Evolutionary conservation across 805 yeast species (phyloP), one percentile per base, ranked within the genome.

Genomic region (Candida cerambycidarum): DNA sequence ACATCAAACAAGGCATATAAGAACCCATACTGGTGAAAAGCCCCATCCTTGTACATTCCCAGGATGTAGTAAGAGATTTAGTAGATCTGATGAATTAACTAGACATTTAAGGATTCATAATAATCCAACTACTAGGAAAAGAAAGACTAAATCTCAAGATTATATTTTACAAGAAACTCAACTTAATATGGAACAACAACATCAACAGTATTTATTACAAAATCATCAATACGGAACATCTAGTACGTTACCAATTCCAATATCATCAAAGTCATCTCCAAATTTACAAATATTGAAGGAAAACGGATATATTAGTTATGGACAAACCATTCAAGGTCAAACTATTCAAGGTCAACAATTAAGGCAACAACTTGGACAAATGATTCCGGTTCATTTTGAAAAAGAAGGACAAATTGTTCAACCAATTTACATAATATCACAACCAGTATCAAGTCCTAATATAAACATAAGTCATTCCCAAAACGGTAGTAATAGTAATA

Each of bases 1-100:
- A 62, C 97, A 89, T 62, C 95, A 87, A 59, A 89, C 95, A 10
- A 76, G 97, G 52, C 97, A 89, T 61, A 84, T 89, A 52, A 73
- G 96, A 44, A 89, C 96, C 8, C 96, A 89, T 65, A 89, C 97
- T 0, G 97, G 97, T 38, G 96, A 89, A 61, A 86, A 88, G 60
- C 96, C 96, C 2, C 93, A 86, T 58, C 82, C 80, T 38, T 89
- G 97, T 63, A 76, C 81, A 14, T 88, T 77, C 53, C 89, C 93
- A 1, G 87, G 87, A n/a, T 89, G 97, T 65, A 62, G 80, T 41
- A 88, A 89, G 62, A 73, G 85, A 48, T 89, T 89, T 58, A 77
- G 85, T 44, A 75, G 96, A 48, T 75, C 83, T 19, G 96, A 89
- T 64, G 96, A 89, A 65, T 73, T 89, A 44, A 89, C 96, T 11